A percentile compares a stretch with the other conserved stretches of the same genome.
phyloP scores from a whole-genome alignment of 306 rosid genomes.

The Fragaria ananassa region DNA sequence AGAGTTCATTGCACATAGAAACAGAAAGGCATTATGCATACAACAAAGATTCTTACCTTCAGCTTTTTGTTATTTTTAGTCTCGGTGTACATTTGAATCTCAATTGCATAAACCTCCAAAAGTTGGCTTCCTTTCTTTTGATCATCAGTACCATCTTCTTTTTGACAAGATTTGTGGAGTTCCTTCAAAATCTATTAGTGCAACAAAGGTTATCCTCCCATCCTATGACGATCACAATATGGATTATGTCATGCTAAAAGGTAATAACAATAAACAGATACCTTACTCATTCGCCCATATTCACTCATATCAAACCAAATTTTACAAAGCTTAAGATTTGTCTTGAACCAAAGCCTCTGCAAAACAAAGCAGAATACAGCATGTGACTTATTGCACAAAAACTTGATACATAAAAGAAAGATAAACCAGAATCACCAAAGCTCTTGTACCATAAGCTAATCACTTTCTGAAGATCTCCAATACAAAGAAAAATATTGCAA shows the following conservation, averaged over 20 bases:
- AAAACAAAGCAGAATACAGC: conserved; percentile 16
- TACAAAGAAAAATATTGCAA: background rate
- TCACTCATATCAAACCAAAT: conserved; percentile 98
- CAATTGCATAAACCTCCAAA: conserved; percentile 89
- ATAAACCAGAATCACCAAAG: background rate
- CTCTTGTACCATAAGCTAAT: background rate
- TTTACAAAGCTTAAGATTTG: conserved; percentile 97
- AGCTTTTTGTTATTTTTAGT: conserved; percentile 97
- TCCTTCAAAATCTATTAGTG: conserved; percentile 76
- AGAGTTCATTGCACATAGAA: background rate
- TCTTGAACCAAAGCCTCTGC: conserved; percentile 98
- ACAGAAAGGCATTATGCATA: background rate
- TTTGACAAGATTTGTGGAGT: conserved; percentile 90
- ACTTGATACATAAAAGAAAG: background rate
- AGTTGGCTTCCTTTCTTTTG: conserved; percentile 99
- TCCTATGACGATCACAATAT: background rate
- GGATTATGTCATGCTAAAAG: background rate
- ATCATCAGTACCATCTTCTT: conserved; percentile 96
- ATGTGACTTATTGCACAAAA: background rate
- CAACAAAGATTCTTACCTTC: conserved; percentile 52
- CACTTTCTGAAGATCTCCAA: background rate
- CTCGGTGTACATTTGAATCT: conserved; percentile 97
- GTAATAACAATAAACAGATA: conserved; percentile 15
- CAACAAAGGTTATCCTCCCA: conserved; percentile 20
- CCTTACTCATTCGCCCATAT: conserved; percentile 99